These are phyloP conservation scores for Pseudonitzschia delicatissima DNA, from an alignment of 108 stramenopile genomes.

Conservation along the genomic window DNA sequence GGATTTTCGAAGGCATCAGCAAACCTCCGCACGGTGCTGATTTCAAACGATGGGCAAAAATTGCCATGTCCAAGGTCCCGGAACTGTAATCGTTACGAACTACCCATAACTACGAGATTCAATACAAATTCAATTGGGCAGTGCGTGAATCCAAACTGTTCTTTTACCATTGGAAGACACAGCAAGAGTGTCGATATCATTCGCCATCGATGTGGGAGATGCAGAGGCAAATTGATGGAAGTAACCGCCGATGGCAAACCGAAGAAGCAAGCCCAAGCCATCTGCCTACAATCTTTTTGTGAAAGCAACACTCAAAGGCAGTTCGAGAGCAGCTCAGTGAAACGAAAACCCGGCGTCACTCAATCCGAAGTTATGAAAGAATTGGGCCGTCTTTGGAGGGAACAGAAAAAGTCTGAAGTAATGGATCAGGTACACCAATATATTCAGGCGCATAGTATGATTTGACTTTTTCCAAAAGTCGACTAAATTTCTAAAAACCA, in stretches of 20 bases:
- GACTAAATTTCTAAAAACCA: neutral
- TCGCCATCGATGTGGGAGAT: constrained; percentile 67
- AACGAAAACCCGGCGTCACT: constrained; percentile 25
- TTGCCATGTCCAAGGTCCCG: constrained; percentile 56
- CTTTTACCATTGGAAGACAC: constrained; percentile 57
- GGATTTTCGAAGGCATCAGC: constrained; percentile 80
- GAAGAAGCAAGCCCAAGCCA: constrained; percentile 50
- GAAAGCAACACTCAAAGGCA: constrained; percentile 20
- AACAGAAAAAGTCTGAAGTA: constrained; percentile 26
- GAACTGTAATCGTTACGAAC: constrained; percentile 77
- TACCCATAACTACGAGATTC: constrained; percentile 77
- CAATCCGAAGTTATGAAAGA: constrained; percentile 81
- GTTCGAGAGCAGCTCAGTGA: neutral
- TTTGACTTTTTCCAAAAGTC: no score
- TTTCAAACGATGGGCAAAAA: constrained; percentile 86
- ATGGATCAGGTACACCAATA: no score
- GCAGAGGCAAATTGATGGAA: constrained; percentile 64
- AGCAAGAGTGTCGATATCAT: constrained; percentile 60
- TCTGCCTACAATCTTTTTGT: constrained; percentile 21
- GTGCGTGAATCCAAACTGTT: constrained; percentile 52
- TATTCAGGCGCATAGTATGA: no score
- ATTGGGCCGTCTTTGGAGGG: constrained; percentile 62
- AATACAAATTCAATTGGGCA: constrained; percentile 80
- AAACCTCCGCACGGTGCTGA: constrained; percentile 83
- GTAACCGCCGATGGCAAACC: constrained; percentile 34